Base-by-base conservation (phyloP, 2,329 filamentous ascomycete species). In the Cercospora nicotianae region DNA sequence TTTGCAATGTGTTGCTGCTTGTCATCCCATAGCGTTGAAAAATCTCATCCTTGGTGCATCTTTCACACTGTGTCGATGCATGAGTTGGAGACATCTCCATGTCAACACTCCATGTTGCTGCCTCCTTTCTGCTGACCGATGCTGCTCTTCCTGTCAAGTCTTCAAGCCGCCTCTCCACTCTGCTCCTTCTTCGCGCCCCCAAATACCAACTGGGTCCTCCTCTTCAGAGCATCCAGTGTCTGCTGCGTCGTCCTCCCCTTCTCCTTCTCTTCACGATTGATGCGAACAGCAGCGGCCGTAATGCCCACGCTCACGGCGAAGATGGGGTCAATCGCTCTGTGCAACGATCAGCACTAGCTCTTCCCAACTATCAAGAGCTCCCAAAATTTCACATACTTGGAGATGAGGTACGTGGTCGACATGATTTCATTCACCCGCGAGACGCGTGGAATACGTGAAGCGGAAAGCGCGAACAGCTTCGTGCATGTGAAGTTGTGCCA, bases 251-350 rank as follows among this genome's bases (percentile, higher is more conserved):
- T 78, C 60, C 78, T 75, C 2, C 81, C 83, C 70, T 81, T 82
- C 69, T 82, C 82, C 65, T 80, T 82, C 70, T 85, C 83, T 69
- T 85, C 83, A 16, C 83, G 79, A 58, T 80, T 77, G 67, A 81
- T 78, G 26, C 79, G 75, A 12, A 79, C 73, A 0, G 71, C 74
- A 13, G 82, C 82, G 7, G 83, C 83, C 0, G 79, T 77, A 62
- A 81, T 70, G 60, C 83, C 83, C 64, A 84, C 81, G n/a, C 78
- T 78, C 62, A 84, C 72, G 33, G 83, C 83, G 75, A 85, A 85
- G 64, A 84, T 65, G 42, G 83, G 83, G 66, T 85, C 83, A 63
- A 84, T 78, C 58, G 77, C 73, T 74, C 82, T 84, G 65, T 26
- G 16, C 23, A 26, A 59, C n/a, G 8, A 30, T 55, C 26, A 57